phyloP scores from a whole-genome alignment of 1,284 basidiomycete species.

The Rhizopogon parksii region DNA sequence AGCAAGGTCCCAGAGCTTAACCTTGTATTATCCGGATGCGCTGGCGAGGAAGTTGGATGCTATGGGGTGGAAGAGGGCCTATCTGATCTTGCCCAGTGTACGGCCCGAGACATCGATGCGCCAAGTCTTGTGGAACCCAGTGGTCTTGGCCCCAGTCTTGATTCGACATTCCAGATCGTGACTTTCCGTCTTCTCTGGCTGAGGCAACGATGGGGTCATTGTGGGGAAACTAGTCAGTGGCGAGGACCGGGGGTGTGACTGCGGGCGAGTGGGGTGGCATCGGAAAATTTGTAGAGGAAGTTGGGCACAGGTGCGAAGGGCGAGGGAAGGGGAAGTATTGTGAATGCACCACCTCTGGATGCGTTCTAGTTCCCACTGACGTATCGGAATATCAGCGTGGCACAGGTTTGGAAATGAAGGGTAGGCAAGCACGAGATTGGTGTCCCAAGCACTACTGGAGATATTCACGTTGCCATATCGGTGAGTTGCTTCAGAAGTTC shows the following conservation, averaged over 20 bases:
- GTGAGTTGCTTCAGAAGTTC: no score
- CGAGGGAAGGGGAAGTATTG: constrained; percentile 79
- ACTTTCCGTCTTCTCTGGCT: constrained; percentile 92
- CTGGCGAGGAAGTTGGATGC: constrained; percentile 83
- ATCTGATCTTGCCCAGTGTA: constrained; percentile 80
- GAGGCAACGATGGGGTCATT: constrained; percentile 88
- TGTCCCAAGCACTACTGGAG: constrained; percentile 91
- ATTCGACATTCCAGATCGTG: constrained; percentile 83
- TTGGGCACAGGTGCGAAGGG: constrained; percentile 55
- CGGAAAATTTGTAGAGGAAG: constrained; percentile 80
- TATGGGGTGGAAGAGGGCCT: constrained; percentile 92
- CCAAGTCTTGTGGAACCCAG: constrained; percentile 76
- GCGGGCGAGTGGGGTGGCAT: constrained; percentile 87
- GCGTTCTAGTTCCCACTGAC: constrained; percentile 93
- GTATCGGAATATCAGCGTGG: constrained; percentile 36
- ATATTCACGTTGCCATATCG: constrained; percentile 88
- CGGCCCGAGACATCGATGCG: constrained; percentile 53
- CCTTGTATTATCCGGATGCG: constrained; percentile 81
- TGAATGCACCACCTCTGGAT: constrained; percentile 93
- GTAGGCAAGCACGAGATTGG: constrained; percentile 84
- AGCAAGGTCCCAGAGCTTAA: constrained; percentile 90
- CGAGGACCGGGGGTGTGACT: constrained; percentile 82
- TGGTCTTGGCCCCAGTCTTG: constrained; percentile 82
- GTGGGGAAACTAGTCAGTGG: constrained; percentile 96
- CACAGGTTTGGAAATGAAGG: constrained; percentile 3